Evolutionary conservation across 2,329 filamentous ascomycete species (phyloP).

Genomic region (Neofusicoccum ribis): DNA sequence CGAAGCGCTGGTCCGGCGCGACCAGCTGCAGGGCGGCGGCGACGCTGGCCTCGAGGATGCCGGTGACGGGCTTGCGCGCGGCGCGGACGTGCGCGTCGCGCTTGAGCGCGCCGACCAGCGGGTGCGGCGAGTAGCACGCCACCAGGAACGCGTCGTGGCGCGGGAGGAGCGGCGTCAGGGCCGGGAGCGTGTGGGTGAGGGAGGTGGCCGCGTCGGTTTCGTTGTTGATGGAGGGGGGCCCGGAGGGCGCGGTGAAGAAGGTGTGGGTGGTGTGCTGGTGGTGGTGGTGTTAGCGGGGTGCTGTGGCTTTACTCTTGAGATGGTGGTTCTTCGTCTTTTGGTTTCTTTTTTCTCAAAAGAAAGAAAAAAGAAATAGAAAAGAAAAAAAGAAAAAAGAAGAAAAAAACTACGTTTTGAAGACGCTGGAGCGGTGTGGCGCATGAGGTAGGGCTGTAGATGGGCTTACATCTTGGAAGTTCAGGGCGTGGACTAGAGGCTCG

Average conservation of each 20-base stretch:
- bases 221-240: conserved; percentile 77
- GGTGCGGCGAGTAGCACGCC: conserved; percentile 85
- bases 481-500: conserved; percentile 48
- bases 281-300: conserved; percentile 37
- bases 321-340: conserved; percentile 23
- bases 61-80: conserved; percentile 61
- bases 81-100: conserved; percentile 39
- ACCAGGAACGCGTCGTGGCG: conserved; percentile 76
- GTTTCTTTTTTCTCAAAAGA: too few species aligned
- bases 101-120: conserved; percentile 66
- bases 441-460: neutral
- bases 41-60: conserved; percentile 87
- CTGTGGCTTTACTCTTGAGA: too few species aligned
- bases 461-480: conserved; percentile 39
- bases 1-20: conserved; percentile 61
- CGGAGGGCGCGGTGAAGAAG: conserved; percentile 66
- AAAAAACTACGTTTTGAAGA: too few species aligned
- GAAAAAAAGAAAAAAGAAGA: too few species aligned
- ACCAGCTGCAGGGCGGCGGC: conserved; percentile 61
- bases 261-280: conserved; percentile 46
- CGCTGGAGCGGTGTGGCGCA: neutral
- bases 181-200: conserved; percentile 60
- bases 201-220: conserved; percentile 66
- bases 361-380: neutral
- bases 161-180: conserved; percentile 49